Conservation (phyloP, 2,329 filamentous ascomycete species). For the Stachybotrys chlorohalonatus region DNA sequence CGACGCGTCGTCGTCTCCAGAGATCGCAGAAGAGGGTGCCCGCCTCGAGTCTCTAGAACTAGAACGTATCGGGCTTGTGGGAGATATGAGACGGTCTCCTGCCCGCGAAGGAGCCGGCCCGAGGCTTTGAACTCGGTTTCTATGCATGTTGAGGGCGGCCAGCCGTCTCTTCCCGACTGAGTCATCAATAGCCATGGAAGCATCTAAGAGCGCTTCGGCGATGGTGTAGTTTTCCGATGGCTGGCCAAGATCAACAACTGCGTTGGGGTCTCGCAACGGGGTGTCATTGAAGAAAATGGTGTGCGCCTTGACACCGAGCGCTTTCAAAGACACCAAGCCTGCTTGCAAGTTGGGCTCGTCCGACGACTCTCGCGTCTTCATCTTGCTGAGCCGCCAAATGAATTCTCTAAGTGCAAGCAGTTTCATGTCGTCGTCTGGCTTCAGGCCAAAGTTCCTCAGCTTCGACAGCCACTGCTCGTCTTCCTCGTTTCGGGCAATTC, state of each 20-base stretch:
- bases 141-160: conserved; percentile 42
- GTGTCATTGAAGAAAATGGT: conserved; percentile 89
- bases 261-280: conserved; percentile 36
- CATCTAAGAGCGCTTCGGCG: conserved; percentile 82
- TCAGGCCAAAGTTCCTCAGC: conserved; percentile 75
- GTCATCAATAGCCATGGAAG: conserved; percentile 78
- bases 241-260: conserved; percentile 18
- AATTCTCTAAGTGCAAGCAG: conserved; percentile 80
- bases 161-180: conserved; percentile 44
- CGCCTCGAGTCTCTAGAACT: conserved; percentile 28
- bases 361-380: conserved; percentile 48
- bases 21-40: conserved; percentile 19
- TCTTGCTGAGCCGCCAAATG: conserved; percentile 75
- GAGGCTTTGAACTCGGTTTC: conserved; percentile 29
- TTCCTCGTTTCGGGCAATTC: conserved; percentile 72
- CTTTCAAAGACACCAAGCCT: conserved; percentile 60
- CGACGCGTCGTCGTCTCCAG: conserved; percentile 24
- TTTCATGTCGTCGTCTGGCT: conserved; percentile 79
- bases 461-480: conserved; percentile 90
- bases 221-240: conserved; percentile 60
- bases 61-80: conserved; percentile 16
- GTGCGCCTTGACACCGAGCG: conserved; percentile 69
- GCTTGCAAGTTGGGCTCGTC: conserved; percentile 21
- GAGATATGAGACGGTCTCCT: conserved; percentile 19
- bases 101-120: conserved; percentile 17